Conservation (phyloP, 768 basidiomycete species). For the Xerocomellus dryophilus region DNA sequence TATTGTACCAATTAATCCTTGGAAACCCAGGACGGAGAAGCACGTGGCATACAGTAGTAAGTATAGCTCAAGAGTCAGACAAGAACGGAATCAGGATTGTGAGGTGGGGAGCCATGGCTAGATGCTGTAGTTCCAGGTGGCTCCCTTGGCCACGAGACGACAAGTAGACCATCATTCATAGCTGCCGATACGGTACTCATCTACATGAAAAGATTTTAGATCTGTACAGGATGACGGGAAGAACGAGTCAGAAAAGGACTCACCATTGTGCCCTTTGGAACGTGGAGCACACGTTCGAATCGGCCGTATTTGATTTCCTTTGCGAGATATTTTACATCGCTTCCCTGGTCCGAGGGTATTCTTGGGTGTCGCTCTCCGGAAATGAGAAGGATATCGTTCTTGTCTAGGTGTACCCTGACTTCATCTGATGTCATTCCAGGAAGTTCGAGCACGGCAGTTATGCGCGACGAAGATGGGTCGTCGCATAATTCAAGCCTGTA, state of each 20-base stretch:
- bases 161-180: conserved; percentile 38
- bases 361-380: conserved; percentile 32
- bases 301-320: conserved; percentile 41
- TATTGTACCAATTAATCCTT: conserved; percentile 13
- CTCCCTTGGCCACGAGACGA: conserved; percentile 38
- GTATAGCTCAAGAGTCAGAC: neutral
- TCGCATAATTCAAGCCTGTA: conserved; percentile 41
- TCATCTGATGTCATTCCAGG: conserved; percentile 39
- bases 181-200: conserved; percentile 38
- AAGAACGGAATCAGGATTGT: neutral
- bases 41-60: conserved; percentile 8
- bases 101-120: neutral
- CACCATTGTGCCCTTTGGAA: conserved; percentile 39
- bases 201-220: conserved; percentile 14
- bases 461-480: conserved; percentile 30
- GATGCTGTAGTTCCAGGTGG: conserved; percentile 18
- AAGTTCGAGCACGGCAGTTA: conserved; percentile 38
- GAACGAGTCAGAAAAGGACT: conserved; percentile 7
- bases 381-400: conserved; percentile 29
- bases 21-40: neutral
- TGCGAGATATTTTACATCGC: conserved; percentile 25
- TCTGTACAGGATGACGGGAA: conserved; percentile 1
- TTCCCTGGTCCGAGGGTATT: conserved; percentile 16
- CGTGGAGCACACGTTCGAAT: conserved; percentile 35
- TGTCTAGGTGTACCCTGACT: conserved; percentile 34